These are phyloP conservation scores for Ambrosiella beaveri DNA, from an alignment of 2,329 filamentous ascomycete genomes.

Conservation along the genomic window DNA sequence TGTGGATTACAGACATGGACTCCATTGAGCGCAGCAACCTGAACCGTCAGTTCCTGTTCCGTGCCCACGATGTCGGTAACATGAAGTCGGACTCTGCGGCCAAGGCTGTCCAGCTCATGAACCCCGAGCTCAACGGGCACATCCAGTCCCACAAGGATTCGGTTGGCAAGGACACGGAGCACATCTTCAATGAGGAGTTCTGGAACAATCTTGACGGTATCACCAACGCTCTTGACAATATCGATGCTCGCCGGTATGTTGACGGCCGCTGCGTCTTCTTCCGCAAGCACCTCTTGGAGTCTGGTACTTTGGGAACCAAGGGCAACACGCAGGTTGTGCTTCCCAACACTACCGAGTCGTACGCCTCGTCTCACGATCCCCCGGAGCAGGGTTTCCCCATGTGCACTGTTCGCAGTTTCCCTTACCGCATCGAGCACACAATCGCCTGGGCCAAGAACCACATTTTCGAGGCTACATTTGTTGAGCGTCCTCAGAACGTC, in stretches of 20 bases:
- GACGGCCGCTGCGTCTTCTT: conserved; percentile 96
- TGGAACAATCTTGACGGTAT: conserved; percentile 79
- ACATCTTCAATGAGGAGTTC: conserved; percentile 86
- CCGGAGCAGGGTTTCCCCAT: conserved; percentile 98
- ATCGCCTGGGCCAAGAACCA: conserved; percentile 91
- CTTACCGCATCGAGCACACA: conserved; percentile 95
- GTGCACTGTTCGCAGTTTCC: conserved; percentile 94
- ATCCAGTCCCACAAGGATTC: conserved; percentile 76
- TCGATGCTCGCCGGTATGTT: conserved; percentile 91
- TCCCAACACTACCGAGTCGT: conserved; percentile 83
- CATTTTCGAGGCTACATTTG: conserved; percentile 84
- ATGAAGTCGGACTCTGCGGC: conserved; percentile 95
- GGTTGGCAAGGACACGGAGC: conserved; percentile 79
- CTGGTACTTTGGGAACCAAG: conserved; percentile 95
- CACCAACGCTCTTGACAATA: conserved; percentile 93
- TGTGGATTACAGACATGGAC: conserved; percentile 92
- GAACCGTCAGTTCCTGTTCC: conserved; percentile 93
- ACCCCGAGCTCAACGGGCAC: conserved; percentile 75
- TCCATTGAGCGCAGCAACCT: conserved; percentile 98
- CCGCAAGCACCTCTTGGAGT: conserved; percentile 89
- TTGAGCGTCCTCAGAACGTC: conserved; percentile 81
- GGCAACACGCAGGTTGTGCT: conserved; percentile 95
- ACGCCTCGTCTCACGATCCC: conserved; percentile 86
- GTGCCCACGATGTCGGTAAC: conserved; percentile 79
- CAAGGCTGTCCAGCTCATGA: conserved; percentile 82